Percentiles rank a stretch among this genome's conserved stretches.
These are phyloP conservation scores for Aegilops longissima DNA, from an alignment of 176 grass and related monocot species.

Conservation along the genomic window DNA sequence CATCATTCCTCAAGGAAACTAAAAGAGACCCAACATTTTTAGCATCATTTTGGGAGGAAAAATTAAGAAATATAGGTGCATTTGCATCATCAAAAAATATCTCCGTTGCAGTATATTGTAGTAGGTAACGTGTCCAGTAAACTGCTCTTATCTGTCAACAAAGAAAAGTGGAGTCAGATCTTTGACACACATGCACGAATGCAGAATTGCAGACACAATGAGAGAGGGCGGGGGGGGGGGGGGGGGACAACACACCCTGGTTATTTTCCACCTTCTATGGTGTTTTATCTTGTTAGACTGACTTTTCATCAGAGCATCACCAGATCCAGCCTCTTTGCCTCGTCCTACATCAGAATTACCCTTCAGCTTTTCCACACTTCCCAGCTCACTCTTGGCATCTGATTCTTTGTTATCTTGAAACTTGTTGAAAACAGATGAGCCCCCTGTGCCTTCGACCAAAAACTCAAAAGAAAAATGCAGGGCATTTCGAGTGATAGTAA, in stretches of 20 bases:
- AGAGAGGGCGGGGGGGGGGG: not conserved
- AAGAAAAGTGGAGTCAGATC: slow-evolving; percentile 28
- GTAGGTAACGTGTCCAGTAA: slow-evolving; percentile 88
- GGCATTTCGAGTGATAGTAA: slow-evolving; percentile 64
- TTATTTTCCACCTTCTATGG: slow-evolving; percentile 92
- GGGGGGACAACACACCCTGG: slow-evolving; percentile 39
- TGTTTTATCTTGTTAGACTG: slow-evolving; percentile 86
- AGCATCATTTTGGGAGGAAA: slow-evolving; percentile 93
- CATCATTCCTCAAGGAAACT: slow-evolving; percentile 89
- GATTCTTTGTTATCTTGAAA: slow-evolving; percentile 67
- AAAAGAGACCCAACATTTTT: slow-evolving; percentile 80
- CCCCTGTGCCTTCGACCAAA: slow-evolving; percentile 92
- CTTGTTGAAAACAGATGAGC: slow-evolving; percentile 84
- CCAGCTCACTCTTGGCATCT: slow-evolving; percentile 68
- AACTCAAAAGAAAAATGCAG: slow-evolving; percentile 95
- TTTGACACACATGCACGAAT: not conserved
- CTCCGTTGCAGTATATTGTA: slow-evolving; percentile 92
- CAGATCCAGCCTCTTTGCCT: slow-evolving; percentile 40
- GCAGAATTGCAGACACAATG: not conserved
- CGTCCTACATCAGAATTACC: slow-evolving; percentile 52
- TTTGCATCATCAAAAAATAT: slow-evolving; percentile 90
- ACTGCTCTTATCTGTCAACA: slow-evolving; percentile 91
- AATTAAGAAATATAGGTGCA: slow-evolving; percentile 90
- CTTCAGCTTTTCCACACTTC: slow-evolving; percentile 56
- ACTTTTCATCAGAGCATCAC: slow-evolving; percentile 48